Evolutionary conservation across 805 yeast species (phyloP), one percentile per base, ranked within the genome.

Genomic region (Pichia occidentalis): DNA sequence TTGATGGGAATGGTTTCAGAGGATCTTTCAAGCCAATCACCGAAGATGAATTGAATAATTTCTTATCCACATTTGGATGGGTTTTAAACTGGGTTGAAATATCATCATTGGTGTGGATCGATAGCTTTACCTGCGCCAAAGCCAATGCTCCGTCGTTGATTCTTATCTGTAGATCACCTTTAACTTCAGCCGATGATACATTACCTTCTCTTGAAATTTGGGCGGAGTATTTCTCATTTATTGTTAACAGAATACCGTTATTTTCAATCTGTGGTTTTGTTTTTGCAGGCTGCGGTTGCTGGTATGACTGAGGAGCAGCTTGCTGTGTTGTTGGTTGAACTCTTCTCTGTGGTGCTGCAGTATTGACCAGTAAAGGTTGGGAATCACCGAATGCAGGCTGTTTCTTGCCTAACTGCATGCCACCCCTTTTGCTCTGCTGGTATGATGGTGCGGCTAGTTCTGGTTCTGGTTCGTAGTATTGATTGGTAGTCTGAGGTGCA

Each of bases 21-120:
- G 76, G 66, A 57, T 88, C 95, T 57, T 84, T 85, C 54, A 88
- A 72, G 1, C 82, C 82, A 52, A 92, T 77, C 29, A 72, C 60
- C 41, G 72, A 67, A 12, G 67, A 59, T 11, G 71, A 57, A 31
- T 71, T 68, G 60, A 90, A 92, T 53, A 75, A 60, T 29, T 64
- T 65, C 54, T 84, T 80, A 64, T 92, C 97, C 48, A 92, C 94
- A 57, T 90, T 88, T 46, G 98, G 98, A 67, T 92, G 96, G 12
- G 97, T 87, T 61, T 88, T 88, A 67, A 75, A 92, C 55, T 81
- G 87, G 32, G 77, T 66, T 16, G 39, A 34, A 46, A 65, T 75
- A 26, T 67, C 60, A 12, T 70, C 61, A 29, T 66, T 62, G 22
- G 71, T 70, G 17, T 62, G 67, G 29, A 77, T 68, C 29, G 65